Evolutionary conservation across 768 basidiomycete genomes (phyloP), one percentile per base, ranked within the genome.

Genomic region (Amanita inopinata): DNA sequence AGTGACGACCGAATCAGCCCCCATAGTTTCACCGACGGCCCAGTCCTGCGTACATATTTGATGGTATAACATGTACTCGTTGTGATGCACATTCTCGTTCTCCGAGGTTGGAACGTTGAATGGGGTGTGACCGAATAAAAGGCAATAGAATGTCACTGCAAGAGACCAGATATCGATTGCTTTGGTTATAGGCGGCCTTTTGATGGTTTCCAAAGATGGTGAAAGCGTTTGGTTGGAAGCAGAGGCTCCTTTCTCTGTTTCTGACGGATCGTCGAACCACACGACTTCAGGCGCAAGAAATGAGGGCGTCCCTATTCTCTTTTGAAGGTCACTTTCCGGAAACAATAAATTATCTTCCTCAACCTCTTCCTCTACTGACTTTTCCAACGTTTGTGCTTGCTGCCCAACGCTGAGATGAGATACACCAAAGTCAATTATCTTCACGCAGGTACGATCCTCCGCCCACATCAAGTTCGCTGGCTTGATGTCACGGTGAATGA

Each of bases 401-500:
- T 37, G 4, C 24, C 15, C 14, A 11, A 20, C n/a, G 14, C 46
- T 17, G 53, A 51, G n/a, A 41, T 67, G 61, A 24, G 66, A 64
- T 32, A 68, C 61, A 7, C 91, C 91, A 57, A 92, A 94, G 60
- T 93, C 90, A 20, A 82, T 90, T 36, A 94, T 86, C 66, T 93
- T 93, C 50, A 93, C 73, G 51, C 83, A 80, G 22, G 56, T 56
- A 27, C 64, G 63, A 47, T 67, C 58, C 33, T 48, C 51, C 5
- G 61, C 59, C 52, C 91, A 81, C 11, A 92, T 63, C 22, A 93
- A 72, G 57, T 92, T 92, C 62, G 87, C 83, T 6, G 90, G 90
- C 58, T 93, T 92, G 55, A 93, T 76, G 56, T 93, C 90, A 20
- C 90, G 81, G 61, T 92, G 89, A 40, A 86, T 82, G 59, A 93